Evolutionary conservation across 108 stramenopile species (phyloP).

Genomic region (Phaeodactylum tricornutum): DNA sequence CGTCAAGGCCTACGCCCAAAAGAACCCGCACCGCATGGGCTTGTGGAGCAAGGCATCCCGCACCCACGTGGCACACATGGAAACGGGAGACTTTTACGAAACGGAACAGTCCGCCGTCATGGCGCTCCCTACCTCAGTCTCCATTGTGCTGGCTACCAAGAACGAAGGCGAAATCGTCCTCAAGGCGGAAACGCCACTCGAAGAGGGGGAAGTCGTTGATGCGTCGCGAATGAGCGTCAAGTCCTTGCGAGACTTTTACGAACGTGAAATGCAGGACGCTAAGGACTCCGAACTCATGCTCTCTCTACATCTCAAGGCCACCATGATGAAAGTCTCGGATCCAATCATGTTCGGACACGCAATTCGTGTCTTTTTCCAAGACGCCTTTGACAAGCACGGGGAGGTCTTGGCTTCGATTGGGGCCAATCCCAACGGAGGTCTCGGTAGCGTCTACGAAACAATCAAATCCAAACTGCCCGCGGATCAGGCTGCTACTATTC

Average conservation of each 20-base stretch:
- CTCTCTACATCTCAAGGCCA: conserved; percentile 87
- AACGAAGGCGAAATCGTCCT: conserved; percentile 53
- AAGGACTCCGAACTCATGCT: conserved; percentile 69
- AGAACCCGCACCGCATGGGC: conserved; percentile 92
- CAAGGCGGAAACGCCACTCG: conserved; percentile 57
- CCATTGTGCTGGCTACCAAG: conserved; percentile 49
- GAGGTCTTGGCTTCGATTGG: conserved; percentile 64
- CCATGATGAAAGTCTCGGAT: conserved; percentile 94
- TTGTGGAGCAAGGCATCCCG: conserved; percentile 74
- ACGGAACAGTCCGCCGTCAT: conserved; percentile 66
- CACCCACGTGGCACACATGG: conserved; percentile 90
- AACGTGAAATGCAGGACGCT: conserved; percentile 78
- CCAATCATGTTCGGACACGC: conserved; percentile 91
- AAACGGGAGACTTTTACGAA: conserved; percentile 81
- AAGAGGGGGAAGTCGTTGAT: conserved; percentile 82
- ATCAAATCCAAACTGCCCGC: conserved; percentile 35
- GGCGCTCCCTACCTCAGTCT: conserved; percentile 49
- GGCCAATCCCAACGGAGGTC: conserved; percentile 85
- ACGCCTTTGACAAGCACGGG: conserved; percentile 84
- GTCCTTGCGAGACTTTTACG: conserved; percentile 56
- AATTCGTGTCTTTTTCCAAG: conserved; percentile 81
- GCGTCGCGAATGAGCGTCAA: conserved; percentile 57
- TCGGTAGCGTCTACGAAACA: conserved; percentile 48
- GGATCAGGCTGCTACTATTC: conserved; percentile 46
- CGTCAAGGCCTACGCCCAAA: conserved; percentile 89